Evolutionary conservation across 176 grass and related monocot species (phyloP), one percentile per base, ranked within the genome.

Genomic region (Cenchrus purpureus): DNA sequence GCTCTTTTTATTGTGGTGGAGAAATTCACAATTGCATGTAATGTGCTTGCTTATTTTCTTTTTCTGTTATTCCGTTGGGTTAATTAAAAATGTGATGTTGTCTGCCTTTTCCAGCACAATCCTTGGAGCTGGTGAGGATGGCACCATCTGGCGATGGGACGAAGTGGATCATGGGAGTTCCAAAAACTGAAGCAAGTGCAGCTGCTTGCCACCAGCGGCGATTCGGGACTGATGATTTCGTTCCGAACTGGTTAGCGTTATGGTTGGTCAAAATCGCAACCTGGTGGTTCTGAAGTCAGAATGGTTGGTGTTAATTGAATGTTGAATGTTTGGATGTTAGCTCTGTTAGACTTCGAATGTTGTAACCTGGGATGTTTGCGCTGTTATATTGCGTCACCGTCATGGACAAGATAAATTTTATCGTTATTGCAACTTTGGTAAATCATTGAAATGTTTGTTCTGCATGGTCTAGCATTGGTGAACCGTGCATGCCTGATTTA

Each of bases 71-170:
- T 32, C 1, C 31, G 1, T 65, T 17, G 15, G 20, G 52, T 55
- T 22, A 20, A 14, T 8, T 60, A 60, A 57, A 73, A 74, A 66
- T 45, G 22, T 80, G 70, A 28, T 25, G 50, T 56, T 25, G 49
- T 34, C 74, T 28, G 65, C 16, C 69, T 89, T 77, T 15, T 91
- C 15, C 89, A 98, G 95, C 78, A 95, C 88, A 13, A 95, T 95
- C 71, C 84, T 95, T 58, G 90, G 57, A 62, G 85, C 89, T 95
- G 92, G 90, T 4, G 92, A 97, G 88, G 95, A 93, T 82, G 95
- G 95, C 73, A 84, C 76, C 2, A 93, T 97, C 49, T 95, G 89
- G 91, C 91, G 95, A 32, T 97, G 92, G 92, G 95, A 95, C 19
- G 80, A 86, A 73, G 87, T 97, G 45, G 81, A 84, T 10, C 81